Conservation (phyloP, 768 basidiomycete genomes). For the Tulasnella sp. region DNA sequence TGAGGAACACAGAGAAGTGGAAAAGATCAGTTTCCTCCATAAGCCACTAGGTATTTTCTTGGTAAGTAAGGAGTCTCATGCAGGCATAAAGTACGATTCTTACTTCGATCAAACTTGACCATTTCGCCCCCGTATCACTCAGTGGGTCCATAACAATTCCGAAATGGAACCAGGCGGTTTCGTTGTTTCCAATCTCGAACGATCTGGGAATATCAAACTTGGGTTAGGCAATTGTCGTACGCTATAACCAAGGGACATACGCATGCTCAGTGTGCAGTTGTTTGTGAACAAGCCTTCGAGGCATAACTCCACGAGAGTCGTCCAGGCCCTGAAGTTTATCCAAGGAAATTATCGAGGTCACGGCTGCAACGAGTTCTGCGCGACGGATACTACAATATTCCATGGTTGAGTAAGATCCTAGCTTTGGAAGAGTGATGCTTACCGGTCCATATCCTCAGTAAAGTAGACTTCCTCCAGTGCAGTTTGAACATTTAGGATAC, state of each 20-base stretch:
- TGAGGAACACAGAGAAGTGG: slow-evolving; percentile 64
- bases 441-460: not conserved
- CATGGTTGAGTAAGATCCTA: too few relatives aligned
- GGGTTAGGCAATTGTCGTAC: too few relatives aligned
- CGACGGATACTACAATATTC: too few relatives aligned
- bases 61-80: not conserved
- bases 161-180: slow-evolving; percentile 54
- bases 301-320: slow-evolving; percentile 33
- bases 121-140: slow-evolving; percentile 72
- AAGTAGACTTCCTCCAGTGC: slow-evolving; percentile 37
- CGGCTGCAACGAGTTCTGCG: slow-evolving; percentile 28
- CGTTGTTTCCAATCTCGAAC: slow-evolving; percentile 54
- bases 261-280: slow-evolving; percentile 48
- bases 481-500: slow-evolving; percentile 52
- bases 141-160: slow-evolving; percentile 72
- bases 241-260: slow-evolving; percentile 31
- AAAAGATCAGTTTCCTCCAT: slow-evolving; percentile 48
- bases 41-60: slow-evolving; percentile 40
- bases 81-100: slow-evolving; percentile 14
- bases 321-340: slow-evolving; percentile 53
- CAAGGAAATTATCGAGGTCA: slow-evolving; percentile 58
- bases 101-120: slow-evolving; percentile 69
- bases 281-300: slow-evolving; percentile 49
- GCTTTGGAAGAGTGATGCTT: too few relatives aligned
- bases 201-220: slow-evolving; percentile 35